phyloP scores from a whole-genome alignment of 2,329 filamentous ascomycete species.

The Orbilia javanica region DNA sequence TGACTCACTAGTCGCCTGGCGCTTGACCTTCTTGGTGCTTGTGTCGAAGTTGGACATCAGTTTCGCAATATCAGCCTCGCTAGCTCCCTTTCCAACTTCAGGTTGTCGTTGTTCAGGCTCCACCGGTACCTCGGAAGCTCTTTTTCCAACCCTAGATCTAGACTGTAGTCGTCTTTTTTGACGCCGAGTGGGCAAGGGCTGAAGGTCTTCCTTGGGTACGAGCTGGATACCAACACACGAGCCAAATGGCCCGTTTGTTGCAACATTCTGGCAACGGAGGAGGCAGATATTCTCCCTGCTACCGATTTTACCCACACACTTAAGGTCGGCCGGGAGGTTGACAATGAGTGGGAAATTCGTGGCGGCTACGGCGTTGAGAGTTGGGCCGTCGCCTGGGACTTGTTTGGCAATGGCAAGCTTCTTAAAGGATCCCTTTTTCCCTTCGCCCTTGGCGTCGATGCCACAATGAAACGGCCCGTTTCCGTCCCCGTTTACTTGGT shows the following conservation, averaged over 20 bases:
- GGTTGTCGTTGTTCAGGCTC: neutral
- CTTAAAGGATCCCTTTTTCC: neutral
- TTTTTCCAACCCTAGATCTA: too few species aligned
- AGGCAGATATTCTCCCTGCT: conserved; percentile 6
- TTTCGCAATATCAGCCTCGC: neutral
- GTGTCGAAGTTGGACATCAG: neutral
- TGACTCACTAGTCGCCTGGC: neutral
- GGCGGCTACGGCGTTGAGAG: conserved; percentile 12
- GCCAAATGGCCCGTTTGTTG: conserved; percentile 25
- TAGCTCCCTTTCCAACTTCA: conserved; percentile 12
- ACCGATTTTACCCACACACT: neutral
- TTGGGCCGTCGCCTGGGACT: conserved; percentile 35
- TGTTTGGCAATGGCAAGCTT: conserved; percentile 9
- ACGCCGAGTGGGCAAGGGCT: too few species aligned
- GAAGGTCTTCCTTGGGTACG: too few species aligned
- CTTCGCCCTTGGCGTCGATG: conserved; percentile 4
- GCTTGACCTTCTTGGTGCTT: neutral
- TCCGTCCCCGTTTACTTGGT: conserved; percentile 47
- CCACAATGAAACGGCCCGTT: conserved; percentile 46
- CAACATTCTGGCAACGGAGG: conserved; percentile 18
- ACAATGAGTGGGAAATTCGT: conserved; percentile 7
- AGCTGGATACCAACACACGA: conserved; percentile 8
- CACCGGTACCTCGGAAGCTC: neutral
- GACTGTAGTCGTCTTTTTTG: too few species aligned
- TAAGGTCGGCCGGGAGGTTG: neutral